Base-by-base conservation (phyloP, 140 eudicot genomes). In the Bidens hawaiensis region DNA sequence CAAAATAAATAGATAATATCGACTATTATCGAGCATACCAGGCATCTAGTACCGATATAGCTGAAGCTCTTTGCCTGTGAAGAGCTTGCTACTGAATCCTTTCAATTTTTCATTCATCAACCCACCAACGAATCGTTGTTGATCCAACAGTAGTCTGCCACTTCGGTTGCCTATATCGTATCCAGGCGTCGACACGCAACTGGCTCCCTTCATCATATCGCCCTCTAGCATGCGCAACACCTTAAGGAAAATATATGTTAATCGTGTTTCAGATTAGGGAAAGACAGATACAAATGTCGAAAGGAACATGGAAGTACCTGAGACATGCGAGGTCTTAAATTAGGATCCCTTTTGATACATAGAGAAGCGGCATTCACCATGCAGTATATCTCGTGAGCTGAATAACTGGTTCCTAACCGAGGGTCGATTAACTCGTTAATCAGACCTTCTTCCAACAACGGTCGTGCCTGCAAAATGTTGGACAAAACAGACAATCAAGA, bases 141-240 rank as follows among this genome's bases (percentile, higher is more conserved):
- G 70, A 68, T 74, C 83, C 16, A 69, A 52, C 70, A 78, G 64
- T 9, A 75, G 69, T 68, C 97, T 83, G 36, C 94, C 90, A 30
- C 99, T 94, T 51, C 78, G 68, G 75, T 72, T 87, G 59, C 98
- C 90, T 23, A 71, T 78, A 31, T 84, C 94, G 65, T 74, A 70
- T 30, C 78, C 61, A 17, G 72, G 60, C 23, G 72, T 45, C 6
- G 48, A 61, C 31, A 61, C 24, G 15, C 27, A 61, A 27, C 79
- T 70, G 1, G 97, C 74, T 62, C 85, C 97, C 84, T 83, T 70
- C 65, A 82, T 65, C 67, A 75, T 62, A 22, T 85, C 97, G 4
- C 99, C 99, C 75, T 94, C 97, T 6, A 94, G 85, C 70, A 88
- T 79, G 10, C 97, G 88, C 1, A 94, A 81, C 73, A 94, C 99